Conservation (phyloP, 106 monocot genomes). For the Triglochin maritima region DNA sequence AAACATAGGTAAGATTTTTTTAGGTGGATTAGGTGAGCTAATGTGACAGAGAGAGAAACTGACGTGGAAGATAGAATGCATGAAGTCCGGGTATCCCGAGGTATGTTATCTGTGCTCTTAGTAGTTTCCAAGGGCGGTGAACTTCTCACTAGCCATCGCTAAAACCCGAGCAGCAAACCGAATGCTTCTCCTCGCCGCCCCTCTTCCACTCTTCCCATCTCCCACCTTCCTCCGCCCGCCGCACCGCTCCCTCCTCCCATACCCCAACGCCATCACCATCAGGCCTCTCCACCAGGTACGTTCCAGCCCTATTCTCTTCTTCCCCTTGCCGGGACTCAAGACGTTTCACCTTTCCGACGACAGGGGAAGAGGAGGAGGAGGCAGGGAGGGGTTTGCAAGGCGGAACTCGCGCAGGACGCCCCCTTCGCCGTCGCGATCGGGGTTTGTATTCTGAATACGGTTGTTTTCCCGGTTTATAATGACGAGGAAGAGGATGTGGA, state of each 20-base stretch:
- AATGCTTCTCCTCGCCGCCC: too few species aligned
- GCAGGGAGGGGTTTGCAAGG: slow-evolving; percentile 14
- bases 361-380: not conserved
- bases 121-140: too few species aligned
- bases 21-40: too few species aligned
- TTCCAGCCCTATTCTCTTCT: not conserved
- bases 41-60: too few species aligned
- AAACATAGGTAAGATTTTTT: too few species aligned
- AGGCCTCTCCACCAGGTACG: not conserved
- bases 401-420: slow-evolving; percentile 58
- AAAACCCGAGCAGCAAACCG: too few species aligned
- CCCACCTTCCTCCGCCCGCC: not conserved
- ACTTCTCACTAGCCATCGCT: too few species aligned
- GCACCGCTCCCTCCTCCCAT: not conserved
- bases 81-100: too few species aligned
- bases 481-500: slow-evolving; percentile 27
- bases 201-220: too few species aligned
- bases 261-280: not conserved
- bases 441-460: slow-evolving; percentile 66
- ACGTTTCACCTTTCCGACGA: not conserved
- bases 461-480: slow-evolving; percentile 32
- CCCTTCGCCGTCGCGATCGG: slow-evolving; percentile 84
- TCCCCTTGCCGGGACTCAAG: not conserved
- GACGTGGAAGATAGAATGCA: too few species aligned
- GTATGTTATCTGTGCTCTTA: too few species aligned